phyloP scores from a whole-genome alignment of 495 filamentous ascomycete genomes.

The Aspergillus sclerotioniger region DNA sequence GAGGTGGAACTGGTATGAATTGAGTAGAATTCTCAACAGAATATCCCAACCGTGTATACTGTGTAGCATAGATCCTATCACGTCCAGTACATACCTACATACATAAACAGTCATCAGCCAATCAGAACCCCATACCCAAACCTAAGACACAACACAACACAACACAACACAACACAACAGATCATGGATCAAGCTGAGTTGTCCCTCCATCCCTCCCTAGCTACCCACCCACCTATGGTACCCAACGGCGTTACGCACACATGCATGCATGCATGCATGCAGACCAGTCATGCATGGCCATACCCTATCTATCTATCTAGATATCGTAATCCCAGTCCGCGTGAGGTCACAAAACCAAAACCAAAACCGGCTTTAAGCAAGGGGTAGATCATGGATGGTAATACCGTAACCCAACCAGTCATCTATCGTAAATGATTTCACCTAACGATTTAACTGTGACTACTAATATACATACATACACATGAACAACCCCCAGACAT shows the following conservation, averaged over 20 bases:
- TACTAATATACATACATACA: no score
- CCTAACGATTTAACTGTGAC: no score
- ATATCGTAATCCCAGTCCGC: no score
- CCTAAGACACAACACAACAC: not conserved
- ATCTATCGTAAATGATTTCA: not conserved
- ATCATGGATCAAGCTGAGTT: not conserved
- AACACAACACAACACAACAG: not conserved
- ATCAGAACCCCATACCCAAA: not conserved
- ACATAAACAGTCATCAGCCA: not conserved
- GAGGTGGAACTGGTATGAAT: conserved; percentile 28
- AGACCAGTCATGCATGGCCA: not conserved
- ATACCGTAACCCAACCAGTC: not conserved
- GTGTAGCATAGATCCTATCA: not conserved
- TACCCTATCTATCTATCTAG: no score
- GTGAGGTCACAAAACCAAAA: not conserved
- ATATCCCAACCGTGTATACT: not conserved
- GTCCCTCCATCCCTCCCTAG: not conserved
- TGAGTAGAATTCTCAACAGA: conserved; percentile 21
- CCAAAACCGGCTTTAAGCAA: not conserved
- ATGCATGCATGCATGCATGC: not conserved
- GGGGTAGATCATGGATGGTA: not conserved
- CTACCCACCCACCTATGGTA: no score
- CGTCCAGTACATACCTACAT: not conserved
- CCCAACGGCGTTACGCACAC: not conserved
- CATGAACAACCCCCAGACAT: no score